Evolutionary conservation across 1,284 basidiomycete genomes (phyloP).

Genomic region (Apiotrichum siamense): DNA sequence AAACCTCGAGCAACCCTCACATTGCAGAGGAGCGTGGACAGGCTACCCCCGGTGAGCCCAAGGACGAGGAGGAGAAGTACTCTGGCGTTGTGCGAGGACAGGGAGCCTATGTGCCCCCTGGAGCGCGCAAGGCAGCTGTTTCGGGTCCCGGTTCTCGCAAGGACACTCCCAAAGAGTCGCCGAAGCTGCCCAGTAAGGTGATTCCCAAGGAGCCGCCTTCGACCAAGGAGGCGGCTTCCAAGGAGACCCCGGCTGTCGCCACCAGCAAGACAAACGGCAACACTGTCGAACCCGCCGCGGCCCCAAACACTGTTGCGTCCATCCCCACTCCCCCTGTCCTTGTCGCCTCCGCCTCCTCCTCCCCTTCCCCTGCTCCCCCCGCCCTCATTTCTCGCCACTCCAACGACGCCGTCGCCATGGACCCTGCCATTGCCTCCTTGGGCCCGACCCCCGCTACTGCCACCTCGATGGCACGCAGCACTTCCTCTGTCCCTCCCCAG

Average conservation of each 20-base stretch:
- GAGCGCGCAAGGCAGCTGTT: slow-evolving; percentile 55
- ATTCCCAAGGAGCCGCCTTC: slow-evolving; percentile 7
- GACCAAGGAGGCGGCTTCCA: neutral
- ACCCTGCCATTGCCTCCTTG: slow-evolving; percentile 18
- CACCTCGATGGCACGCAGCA: slow-evolving; percentile 16
- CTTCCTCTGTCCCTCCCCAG: slow-evolving; percentile 13
- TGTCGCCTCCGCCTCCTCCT: neutral
- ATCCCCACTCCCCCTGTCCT: slow-evolving; percentile 13
- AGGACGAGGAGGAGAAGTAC: slow-evolving; percentile 96
- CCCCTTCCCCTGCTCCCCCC: slow-evolving; percentile 4
- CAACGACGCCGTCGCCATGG: slow-evolving; percentile 21
- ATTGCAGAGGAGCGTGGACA: slow-evolving; percentile 82
- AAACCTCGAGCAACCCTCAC: slow-evolving; percentile 68
- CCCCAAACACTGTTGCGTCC: slow-evolving; percentile 23
- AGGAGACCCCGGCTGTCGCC: slow-evolving; percentile 2
- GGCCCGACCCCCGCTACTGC: slow-evolving; percentile 5
- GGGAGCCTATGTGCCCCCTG: slow-evolving; percentile 89
- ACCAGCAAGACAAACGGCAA: slow-evolving; percentile 22
- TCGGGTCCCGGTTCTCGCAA: slow-evolving; percentile 9
- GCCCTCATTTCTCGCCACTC: slow-evolving; percentile 8
- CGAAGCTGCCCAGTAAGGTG: neutral
- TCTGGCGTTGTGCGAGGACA: slow-evolving; percentile 82
- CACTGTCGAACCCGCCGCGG: neutral
- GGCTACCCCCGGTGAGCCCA: slow-evolving; percentile 56
- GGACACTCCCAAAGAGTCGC: slow-evolving; percentile 3